These are phyloP conservation scores for Paspalum vaginatum DNA, from an alignment of 176 grass and related monocot species.

Conservation along the genomic window DNA sequence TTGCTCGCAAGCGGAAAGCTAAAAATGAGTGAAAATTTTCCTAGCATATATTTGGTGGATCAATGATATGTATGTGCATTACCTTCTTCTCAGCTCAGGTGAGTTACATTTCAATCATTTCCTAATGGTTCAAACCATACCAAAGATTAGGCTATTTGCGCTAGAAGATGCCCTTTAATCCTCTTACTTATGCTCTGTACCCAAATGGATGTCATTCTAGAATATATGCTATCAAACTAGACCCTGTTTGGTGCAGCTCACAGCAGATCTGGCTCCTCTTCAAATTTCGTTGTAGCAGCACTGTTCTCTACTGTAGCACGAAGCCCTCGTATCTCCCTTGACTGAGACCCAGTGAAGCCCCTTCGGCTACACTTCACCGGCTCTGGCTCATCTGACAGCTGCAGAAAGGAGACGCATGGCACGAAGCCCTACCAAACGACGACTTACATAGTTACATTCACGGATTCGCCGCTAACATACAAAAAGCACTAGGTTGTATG, in stretches of 20 bases:
- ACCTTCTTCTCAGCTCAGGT: background rate
- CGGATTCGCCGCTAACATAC: background rate
- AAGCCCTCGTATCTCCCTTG: no score
- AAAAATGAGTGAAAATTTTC: background rate
- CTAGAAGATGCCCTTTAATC: constrained; percentile 17
- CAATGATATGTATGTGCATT: background rate
- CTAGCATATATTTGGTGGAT: background rate
- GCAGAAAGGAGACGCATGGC: no score
- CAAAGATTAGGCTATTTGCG: constrained; percentile 10
- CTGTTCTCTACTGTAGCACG: no score
- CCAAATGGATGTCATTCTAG: background rate
- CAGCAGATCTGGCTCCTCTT: no score
- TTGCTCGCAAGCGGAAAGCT: background rate
- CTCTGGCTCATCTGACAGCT: no score
- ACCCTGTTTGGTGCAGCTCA: no score
- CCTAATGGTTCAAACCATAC: background rate
- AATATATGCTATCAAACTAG: background rate
- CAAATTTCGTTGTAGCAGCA: no score
- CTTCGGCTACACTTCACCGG: no score
- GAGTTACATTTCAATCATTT: constrained; percentile 15
- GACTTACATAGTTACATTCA: no score
- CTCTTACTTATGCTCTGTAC: background rate
- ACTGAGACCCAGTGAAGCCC: no score
- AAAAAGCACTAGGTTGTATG: constrained; percentile 20
- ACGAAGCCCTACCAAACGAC: no score